Evolutionary conservation across 73 alveolate genomes (phyloP).

Genomic region (Paramecium biaurelia): DNA sequence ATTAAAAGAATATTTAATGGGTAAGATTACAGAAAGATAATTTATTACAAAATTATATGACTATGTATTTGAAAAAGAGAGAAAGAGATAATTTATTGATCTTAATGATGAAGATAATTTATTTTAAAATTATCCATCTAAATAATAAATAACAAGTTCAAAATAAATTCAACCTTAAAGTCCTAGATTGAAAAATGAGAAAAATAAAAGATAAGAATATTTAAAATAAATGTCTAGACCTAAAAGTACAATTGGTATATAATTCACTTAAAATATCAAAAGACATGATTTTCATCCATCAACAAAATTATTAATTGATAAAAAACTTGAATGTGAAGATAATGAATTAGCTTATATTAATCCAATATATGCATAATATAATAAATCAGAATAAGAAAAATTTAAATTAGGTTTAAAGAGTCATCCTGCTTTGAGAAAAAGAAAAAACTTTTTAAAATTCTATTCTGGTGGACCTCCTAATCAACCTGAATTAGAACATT

Average conservation of each 20-base stretch:
- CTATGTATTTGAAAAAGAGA: constrained; percentile 29
- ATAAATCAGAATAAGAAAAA: constrained; percentile 48
- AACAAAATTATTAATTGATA: constrained; percentile 26
- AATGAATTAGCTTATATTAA: constrained; percentile 24
- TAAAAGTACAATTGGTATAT: neutral
- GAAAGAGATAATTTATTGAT: constrained; percentile 13
- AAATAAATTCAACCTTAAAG: neutral
- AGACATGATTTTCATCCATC: constrained; percentile 64
- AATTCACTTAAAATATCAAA: constrained; percentile 1
- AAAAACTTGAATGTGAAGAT: constrained; percentile 32
- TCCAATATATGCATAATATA: neutral
- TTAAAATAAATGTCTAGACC: constrained; percentile 40
- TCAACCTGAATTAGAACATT: constrained; percentile 14
- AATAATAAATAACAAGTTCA: constrained; percentile 11
- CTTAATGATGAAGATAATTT: constrained; percentile 1
- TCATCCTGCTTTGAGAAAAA: constrained; percentile 53
- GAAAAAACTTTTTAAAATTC: constrained; percentile 36
- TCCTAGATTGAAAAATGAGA: neutral
- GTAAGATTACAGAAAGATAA: constrained; percentile 36
- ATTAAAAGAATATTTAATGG: constrained; percentile 33
- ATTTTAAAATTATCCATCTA: neutral
- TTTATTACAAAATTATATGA: constrained; percentile 38
- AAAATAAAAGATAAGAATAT: constrained; percentile 18
- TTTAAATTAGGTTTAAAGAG: constrained; percentile 50
- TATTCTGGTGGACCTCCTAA: constrained; percentile 63